phyloP scores from a whole-genome alignment of 1,284 basidiomycete species.

The Ceratobasidium sp. region DNA sequence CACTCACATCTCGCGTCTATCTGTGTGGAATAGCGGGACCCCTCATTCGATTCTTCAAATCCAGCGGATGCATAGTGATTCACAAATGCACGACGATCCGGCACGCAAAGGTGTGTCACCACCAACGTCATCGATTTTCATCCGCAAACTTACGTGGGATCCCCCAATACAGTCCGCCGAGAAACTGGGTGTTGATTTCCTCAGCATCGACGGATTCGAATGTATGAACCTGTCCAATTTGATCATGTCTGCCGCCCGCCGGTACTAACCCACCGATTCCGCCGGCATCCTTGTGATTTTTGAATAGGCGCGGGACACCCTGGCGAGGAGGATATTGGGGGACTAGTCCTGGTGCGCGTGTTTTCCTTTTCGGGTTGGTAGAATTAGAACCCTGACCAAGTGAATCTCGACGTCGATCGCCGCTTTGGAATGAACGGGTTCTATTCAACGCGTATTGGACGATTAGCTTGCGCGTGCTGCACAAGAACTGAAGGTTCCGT shows the following conservation, averaged over 20 bases:
- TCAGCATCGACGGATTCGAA: constrained; percentile 91
- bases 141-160: neutral
- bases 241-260: neutral
- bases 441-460: neutral
- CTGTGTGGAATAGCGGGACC: constrained; percentile 48
- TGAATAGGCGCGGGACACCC: constrained; percentile 85
- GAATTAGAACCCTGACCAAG: neutral
- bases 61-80: constrained; percentile 76
- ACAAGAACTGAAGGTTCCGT: constrained; percentile 84
- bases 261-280: neutral
- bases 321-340: constrained; percentile 93
- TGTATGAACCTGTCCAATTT: constrained; percentile 56
- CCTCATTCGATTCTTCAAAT: constrained; percentile 82
- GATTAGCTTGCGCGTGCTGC: constrained; percentile 83
- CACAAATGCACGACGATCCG: constrained; percentile 92
- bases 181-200: constrained; percentile 80
- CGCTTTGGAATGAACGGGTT: neutral
- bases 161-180: constrained; percentile 66
- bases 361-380: neutral
- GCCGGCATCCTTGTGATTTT: constrained; percentile 15
- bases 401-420: neutral
- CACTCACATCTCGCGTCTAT: neutral
- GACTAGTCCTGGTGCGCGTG: constrained; percentile 76
- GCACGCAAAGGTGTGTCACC: constrained; percentile 72
- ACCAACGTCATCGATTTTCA: constrained; percentile 12